Percentiles rank a stretch among this genome's conserved stretches.
These are phyloP conservation scores for Knufia fluminis DNA, from an alignment of 2,329 filamentous ascomycete genomes.

Conservation along the genomic window DNA sequence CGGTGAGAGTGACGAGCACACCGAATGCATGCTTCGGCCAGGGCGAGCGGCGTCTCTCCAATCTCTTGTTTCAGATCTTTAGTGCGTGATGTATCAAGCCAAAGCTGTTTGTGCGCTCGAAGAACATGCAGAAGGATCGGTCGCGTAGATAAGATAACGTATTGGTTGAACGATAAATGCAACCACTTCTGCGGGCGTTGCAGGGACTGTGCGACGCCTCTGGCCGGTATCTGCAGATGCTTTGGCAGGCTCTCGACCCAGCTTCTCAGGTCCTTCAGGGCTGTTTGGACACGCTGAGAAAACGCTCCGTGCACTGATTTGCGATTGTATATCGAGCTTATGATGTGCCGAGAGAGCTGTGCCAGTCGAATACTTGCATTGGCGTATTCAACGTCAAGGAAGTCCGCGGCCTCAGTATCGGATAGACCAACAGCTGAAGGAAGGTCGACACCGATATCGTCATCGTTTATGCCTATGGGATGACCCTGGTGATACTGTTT, in stretches of 20 bases:
- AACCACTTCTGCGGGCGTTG: constrained; percentile 22
- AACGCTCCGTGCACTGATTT: constrained; percentile 27
- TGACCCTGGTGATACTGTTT: too few species aligned
- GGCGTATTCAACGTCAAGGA: constrained; percentile 30
- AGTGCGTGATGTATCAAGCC: constrained; percentile 9
- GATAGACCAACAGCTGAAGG: constrained; percentile 28
- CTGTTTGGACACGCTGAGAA: constrained; percentile 32
- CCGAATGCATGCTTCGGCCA: constrained; percentile 32
- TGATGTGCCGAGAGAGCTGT: constrained; percentile 21
- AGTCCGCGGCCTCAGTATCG: constrained; percentile 29
- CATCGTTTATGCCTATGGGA: constrained; percentile 40
- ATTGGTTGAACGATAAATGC: constrained; percentile 33
- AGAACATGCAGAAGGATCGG: constrained; percentile 33
- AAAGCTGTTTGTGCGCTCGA: constrained; percentile 19
- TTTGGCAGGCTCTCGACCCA: constrained; percentile 32
- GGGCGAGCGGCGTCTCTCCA: constrained; percentile 29
- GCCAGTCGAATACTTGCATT: constrained; percentile 32
- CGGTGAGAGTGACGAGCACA: constrained; percentile 31
- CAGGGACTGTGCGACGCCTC: constrained; percentile 20
- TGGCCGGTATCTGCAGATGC: constrained; percentile 27
- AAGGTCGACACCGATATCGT: constrained; percentile 37
- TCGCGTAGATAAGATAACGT: constrained; percentile 32
- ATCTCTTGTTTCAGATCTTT: constrained; percentile 15
- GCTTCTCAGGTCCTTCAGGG: constrained; percentile 30
- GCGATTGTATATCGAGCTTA: constrained; percentile 6